These are phyloP conservation scores for Acanthamoeba comandoni DNA, from an alignment of 208 protist genomes.

Conservation along the genomic window DNA sequence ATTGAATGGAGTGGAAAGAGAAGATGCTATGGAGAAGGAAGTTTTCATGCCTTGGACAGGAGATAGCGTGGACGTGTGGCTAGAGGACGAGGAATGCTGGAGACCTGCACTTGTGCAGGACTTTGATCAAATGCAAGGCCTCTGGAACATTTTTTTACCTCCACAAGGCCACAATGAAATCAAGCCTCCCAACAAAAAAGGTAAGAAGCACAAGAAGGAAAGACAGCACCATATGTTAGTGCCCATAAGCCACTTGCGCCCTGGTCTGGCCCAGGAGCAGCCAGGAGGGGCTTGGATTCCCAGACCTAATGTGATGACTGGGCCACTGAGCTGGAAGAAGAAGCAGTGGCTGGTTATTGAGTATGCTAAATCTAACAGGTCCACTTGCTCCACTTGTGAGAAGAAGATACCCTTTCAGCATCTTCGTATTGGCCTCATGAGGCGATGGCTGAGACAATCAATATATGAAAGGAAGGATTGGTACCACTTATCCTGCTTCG, in stretches of 20 bases:
- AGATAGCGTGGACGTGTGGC: constrained; percentile 14
- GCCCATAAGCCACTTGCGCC: not conserved
- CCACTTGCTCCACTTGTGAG: not conserved
- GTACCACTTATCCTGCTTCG: constrained; percentile 55
- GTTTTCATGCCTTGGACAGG: not conserved
- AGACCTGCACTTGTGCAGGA: not conserved
- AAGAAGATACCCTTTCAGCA: not conserved
- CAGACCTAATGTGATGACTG: not conserved
- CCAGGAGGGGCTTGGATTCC: not conserved
- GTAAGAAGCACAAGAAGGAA: too few relatives aligned
- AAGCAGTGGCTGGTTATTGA: constrained; percentile 16
- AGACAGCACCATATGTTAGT: not conserved
- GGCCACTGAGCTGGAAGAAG: not conserved
- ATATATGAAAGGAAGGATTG: constrained; percentile 28
- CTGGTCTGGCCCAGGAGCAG: not conserved
- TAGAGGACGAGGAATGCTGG: not conserved
- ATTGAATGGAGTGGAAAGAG: too few relatives aligned
- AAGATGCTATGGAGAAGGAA: too few relatives aligned
- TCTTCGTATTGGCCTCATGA: constrained; percentile 3
- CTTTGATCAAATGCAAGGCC: not conserved
- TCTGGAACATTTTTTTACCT: not conserved
- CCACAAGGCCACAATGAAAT: not conserved
- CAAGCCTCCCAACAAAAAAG: too few relatives aligned
- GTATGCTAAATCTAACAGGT: not conserved
- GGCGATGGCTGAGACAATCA: not conserved